phyloP scores from a whole-genome alignment of 345 rosid genomes.

The Firmiana major region DNA sequence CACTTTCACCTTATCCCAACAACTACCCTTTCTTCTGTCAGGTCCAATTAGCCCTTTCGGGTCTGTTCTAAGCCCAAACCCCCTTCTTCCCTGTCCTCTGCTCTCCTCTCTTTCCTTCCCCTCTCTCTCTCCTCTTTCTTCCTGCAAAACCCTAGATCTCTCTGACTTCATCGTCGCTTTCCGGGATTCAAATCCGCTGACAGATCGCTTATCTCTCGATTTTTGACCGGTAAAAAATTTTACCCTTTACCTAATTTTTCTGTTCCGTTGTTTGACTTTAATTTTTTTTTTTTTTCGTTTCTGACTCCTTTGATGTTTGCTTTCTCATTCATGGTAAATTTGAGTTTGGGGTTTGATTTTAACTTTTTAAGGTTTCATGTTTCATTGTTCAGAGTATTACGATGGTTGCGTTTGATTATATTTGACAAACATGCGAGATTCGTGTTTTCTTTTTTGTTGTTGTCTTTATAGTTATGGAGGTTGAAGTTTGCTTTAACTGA shows the following conservation, averaged over 20 bases:
- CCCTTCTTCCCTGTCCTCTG: not conserved
- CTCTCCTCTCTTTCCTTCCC: not conserved
- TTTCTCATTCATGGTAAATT: not conserved
- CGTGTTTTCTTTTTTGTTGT: not conserved
- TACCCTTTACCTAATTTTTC: constrained; percentile 6
- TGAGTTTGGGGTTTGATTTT: not conserved
- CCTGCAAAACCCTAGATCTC: constrained; percentile 42
- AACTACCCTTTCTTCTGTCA: not conserved
- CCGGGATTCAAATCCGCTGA: constrained; percentile 18
- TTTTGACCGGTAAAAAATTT: constrained; percentile 7
- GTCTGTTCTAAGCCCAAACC: constrained; percentile 39
- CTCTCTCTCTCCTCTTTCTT: not conserved
- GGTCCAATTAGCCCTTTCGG: constrained; percentile 52
- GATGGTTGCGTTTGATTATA: not conserved
- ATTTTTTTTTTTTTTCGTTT: not conserved
- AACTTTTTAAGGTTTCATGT: not conserved
- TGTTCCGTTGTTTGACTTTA: not conserved
- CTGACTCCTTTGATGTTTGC: not conserved
- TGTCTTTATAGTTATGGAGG: not conserved
- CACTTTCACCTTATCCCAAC: constrained; percentile 1
- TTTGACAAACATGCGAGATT: not conserved
- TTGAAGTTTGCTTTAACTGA: not conserved
- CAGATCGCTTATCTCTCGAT: constrained; percentile 2
- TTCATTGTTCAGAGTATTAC: not conserved
- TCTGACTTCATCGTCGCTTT: constrained; percentile 8